Evolutionary conservation across 2,329 filamentous ascomycete species (phyloP).

Genomic region (Corynespora cassiicola): DNA sequence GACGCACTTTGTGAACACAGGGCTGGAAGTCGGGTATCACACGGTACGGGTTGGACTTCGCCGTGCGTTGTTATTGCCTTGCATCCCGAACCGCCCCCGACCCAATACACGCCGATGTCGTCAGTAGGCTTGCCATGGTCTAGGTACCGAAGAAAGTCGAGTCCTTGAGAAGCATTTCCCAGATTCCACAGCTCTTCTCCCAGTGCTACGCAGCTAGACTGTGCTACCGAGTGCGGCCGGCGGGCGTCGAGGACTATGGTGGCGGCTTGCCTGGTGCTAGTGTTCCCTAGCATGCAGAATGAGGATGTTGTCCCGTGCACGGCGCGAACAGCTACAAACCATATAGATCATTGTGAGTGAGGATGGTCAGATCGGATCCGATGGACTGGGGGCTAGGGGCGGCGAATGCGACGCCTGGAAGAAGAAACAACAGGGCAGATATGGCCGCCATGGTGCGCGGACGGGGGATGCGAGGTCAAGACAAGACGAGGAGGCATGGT

Average conservation of each 20-base stretch:
- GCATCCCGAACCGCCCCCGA: conserved; percentile 18
- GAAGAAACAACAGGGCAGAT: conserved; percentile 13
- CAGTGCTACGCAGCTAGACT: conserved; percentile 25
- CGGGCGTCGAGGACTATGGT: conserved; percentile 22
- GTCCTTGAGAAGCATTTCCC: conserved; percentile 11
- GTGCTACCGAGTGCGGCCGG: conserved; percentile 12
- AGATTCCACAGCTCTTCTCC: conserved; percentile 26
- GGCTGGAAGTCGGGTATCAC: conserved; percentile 24
- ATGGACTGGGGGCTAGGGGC: conserved; percentile 27
- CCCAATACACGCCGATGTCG: conserved; percentile 24
- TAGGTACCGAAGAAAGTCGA: conserved; percentile 26
- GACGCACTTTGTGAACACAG: conserved; percentile 32
- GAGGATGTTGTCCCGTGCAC: conserved; percentile 15
- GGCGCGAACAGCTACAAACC: conserved; percentile 15
- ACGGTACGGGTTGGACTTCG: conserved; percentile 17
- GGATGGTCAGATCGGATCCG: conserved; percentile 35
- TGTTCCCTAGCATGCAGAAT: conserved; percentile 19
- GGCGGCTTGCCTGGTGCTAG: conserved; percentile 24
- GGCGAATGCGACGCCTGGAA: conserved; percentile 8
- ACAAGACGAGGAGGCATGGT: conserved; percentile 8
- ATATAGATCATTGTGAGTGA: conserved; percentile 37
- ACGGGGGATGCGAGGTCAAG: conserved; percentile 7
- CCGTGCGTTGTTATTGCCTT: conserved; percentile 27
- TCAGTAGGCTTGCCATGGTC: conserved; percentile 19
- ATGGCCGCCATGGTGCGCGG: conserved; percentile 15